Conservation (phyloP, 2,329 filamentous ascomycete species). For the Elsinoe australis region DNA sequence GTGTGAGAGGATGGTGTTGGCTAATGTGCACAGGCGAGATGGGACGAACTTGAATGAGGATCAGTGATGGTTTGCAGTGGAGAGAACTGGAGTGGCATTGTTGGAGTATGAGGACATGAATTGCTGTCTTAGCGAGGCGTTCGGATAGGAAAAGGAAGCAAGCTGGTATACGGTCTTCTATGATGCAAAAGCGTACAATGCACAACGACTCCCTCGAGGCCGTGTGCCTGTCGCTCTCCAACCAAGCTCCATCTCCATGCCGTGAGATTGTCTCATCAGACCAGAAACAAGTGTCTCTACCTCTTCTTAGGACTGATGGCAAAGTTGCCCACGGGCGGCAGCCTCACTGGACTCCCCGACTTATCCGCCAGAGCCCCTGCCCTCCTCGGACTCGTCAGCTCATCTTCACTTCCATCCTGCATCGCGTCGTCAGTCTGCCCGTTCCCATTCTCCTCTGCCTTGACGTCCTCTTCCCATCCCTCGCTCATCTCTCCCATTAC, state of each 20-base stretch:
- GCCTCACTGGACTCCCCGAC: conserved; percentile 2
- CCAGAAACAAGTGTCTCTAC: too few species aligned
- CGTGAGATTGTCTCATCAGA: too few species aligned
- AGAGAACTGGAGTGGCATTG: not conserved
- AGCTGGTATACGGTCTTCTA: not conserved
- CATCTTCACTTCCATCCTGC: conserved; percentile 16
- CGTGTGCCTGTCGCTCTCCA: too few species aligned
- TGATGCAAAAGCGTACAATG: not conserved
- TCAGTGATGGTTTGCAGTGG: not conserved
- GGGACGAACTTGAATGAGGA: conserved; percentile 12
- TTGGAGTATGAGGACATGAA: too few species aligned
- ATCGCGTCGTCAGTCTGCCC: not conserved
- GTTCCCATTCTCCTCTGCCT: not conserved
- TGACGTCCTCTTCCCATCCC: conserved; percentile 27
- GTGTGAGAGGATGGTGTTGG: not conserved
- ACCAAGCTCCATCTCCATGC: too few species aligned
- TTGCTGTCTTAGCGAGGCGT: not conserved
- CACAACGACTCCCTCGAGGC: too few species aligned
- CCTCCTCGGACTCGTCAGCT: conserved; percentile 9
- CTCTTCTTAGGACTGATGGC: conserved; percentile 16
- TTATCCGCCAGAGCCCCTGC: not conserved
- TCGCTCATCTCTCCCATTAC: conserved; percentile 39
- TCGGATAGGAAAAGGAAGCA: not conserved
- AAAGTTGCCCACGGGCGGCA: conserved; percentile 16
- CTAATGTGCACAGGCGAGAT: conserved; percentile 11